Percentiles rank a stretch among this genome's conserved stretches.
These are phyloP conservation scores for Trypanosoma rangeli DNA, from an alignment of 208 protist species.

Conservation along the genomic window DNA sequence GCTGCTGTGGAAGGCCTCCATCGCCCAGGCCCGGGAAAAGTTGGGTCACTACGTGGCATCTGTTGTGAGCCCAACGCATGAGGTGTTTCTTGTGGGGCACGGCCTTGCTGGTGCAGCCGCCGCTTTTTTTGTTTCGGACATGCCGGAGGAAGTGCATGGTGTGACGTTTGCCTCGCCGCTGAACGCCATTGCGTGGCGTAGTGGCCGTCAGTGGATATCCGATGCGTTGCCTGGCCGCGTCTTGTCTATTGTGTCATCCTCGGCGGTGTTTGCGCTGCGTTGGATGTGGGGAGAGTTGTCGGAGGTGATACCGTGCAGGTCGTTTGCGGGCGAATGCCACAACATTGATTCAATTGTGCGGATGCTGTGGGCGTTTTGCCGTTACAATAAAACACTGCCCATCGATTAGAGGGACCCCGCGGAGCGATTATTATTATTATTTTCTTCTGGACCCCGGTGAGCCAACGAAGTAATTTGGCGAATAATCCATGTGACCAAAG, in stretches of 20 bases:
- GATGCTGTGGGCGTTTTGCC: conserved; percentile 15
- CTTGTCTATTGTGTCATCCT: conserved; percentile 34
- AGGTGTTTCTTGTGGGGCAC: conserved; percentile 30
- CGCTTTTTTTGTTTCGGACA: neutral
- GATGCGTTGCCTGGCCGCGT: conserved; percentile 21
- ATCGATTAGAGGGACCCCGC: neutral
- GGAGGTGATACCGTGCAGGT: conserved; percentile 46
- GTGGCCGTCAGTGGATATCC: conserved; percentile 3
- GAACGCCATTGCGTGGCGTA: conserved; percentile 18
- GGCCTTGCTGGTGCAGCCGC: conserved; percentile 17
- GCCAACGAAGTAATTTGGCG: neutral
- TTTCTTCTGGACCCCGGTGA: neutral
- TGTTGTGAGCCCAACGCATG: neutral
- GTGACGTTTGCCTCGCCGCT: conserved; percentile 15
- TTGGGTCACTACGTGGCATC: neutral
- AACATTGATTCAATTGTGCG: conserved; percentile 37
- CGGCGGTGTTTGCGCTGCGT: conserved; percentile 31
- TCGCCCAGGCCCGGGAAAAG: conserved; percentile 2
- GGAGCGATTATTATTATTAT: neutral
- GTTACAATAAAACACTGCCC: neutral
- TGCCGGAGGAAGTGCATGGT: neutral
- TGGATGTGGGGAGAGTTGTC: conserved; percentile 35
- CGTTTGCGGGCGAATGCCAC: conserved; percentile 30
- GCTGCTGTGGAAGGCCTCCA: conserved; percentile 35
- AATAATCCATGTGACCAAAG: no score